Evolutionary conservation across 1,139 yeast genomes (phyloP).

Genomic region (Wickerhamiella pararugosa): DNA sequence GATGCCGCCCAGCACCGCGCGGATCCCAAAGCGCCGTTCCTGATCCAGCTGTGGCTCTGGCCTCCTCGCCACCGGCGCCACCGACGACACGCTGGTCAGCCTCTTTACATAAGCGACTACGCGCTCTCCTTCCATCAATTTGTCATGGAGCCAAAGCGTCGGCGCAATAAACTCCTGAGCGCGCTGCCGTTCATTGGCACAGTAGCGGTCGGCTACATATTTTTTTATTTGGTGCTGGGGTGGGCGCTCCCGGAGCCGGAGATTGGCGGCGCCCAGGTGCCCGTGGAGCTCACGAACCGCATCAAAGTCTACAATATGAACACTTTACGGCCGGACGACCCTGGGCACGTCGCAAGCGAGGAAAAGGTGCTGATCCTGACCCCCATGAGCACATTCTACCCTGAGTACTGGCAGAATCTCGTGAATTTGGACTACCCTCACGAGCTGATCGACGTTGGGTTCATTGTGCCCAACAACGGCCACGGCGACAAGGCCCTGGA

Average conservation of each 20-base stretch:
- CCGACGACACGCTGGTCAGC: too few relatives aligned
- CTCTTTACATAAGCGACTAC: too few relatives aligned
- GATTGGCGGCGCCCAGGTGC: conserved; percentile 15
- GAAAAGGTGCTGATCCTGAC: conserved; percentile 76
- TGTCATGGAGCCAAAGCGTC: conserved; percentile 6
- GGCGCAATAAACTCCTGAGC: conserved; percentile 1
- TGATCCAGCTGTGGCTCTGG: too few relatives aligned
- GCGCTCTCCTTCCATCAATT: too few relatives aligned
- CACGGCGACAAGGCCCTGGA: conserved; percentile 71
- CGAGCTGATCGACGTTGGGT: conserved; percentile 71
- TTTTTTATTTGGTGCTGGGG: conserved; percentile 11
- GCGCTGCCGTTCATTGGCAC: conserved; percentile 2
- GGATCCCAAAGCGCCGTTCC: too few relatives aligned
- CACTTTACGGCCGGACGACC: conserved; percentile 46
- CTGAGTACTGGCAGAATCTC: conserved; percentile 77
- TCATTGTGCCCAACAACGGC: conserved; percentile 66
- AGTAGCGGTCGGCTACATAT: conserved; percentile 5
- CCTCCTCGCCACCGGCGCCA: too few relatives aligned
- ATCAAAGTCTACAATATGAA: conserved; percentile 78
- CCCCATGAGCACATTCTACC: conserved; percentile 76
- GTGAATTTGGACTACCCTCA: conserved; percentile 67
- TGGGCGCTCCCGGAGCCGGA: conserved; percentile 10
- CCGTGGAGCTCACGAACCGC: conserved; percentile 38
- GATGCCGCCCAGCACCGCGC: too few relatives aligned
- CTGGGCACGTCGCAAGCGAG: conserved; percentile 52